Evolutionary conservation across 2,329 filamentous ascomycete genomes (phyloP), one percentile per base, ranked within the genome.

Genomic region (Pleoardoris graminearum): DNA sequence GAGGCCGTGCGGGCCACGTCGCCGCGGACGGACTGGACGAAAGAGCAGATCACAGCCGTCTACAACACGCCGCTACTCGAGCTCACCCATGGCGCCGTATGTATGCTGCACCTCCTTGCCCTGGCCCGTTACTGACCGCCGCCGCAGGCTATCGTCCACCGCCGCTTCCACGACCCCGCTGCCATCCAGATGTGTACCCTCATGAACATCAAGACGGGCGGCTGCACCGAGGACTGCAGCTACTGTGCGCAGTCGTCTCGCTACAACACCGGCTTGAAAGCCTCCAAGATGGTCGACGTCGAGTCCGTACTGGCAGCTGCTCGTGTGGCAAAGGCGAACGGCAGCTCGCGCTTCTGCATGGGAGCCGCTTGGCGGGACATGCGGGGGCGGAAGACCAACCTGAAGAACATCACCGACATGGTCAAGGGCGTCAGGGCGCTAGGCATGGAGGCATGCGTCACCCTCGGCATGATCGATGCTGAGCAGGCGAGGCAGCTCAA

Each of bases 161-260:
- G 90, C 39, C 87, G 88, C 63, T 95, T 95, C 78, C 91, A 96
- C 76, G 83, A 89, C 67, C 89, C 91, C 6, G 81, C 86, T 41
- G 86, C 90, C 23, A 90, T 96, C 58, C 91, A 96, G 75, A 88
- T 96, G 75, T 96, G 91, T 78, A 96, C 91, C 0, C 80, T 96
- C 53, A 95, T 96, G 89, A 96, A 95, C 80, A 96, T 96, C 79
- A 96, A 96, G 73, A 95, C 90, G 7, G 91, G 91, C 49, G 91
- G 91, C 42, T 96, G 91, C 76, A 91, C 85, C 63, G 91, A 96
- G 74, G 91, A 96, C 75, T 96, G 91, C 77, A 90, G 88, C 21
- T 96, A 96, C 83, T 96, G 91, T 73, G 89, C 91, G 2, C 91
- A 96, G 75, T 92, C 91, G 4, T 91, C 89, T 5, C 87, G 89